phyloP scores from a whole-genome alignment of 2,329 filamentous ascomycete genomes.

The Penicillium psychrosexuale region DNA sequence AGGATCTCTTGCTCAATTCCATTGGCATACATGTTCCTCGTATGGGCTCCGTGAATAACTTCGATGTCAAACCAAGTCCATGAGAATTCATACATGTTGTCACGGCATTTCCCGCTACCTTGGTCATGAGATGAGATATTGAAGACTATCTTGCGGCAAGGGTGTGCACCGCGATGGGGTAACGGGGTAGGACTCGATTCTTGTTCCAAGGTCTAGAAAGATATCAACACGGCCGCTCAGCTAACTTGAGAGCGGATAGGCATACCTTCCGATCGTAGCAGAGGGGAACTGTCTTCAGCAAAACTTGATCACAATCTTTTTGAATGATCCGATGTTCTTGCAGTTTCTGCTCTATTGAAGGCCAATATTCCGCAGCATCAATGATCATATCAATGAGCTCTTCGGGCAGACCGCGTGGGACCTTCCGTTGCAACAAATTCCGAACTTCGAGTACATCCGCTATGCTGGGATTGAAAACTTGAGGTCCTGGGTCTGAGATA shows the following conservation, averaged over 20 bases:
- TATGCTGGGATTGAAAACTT: conserved; percentile 27
- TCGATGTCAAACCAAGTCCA: conserved; percentile 42
- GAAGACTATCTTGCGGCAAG: conserved; percentile 42
- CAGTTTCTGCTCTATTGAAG: conserved; percentile 24
- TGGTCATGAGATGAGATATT: conserved; percentile 38
- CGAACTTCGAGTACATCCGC: conserved; percentile 36
- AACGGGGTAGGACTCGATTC: conserved; percentile 23
- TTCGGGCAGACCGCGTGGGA: conserved; percentile 27
- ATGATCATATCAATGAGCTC: conserved; percentile 42
- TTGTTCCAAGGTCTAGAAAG: conserved; percentile 14
- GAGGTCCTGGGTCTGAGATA: neutral
- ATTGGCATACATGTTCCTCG: conserved; percentile 17
- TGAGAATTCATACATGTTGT: conserved; percentile 30
- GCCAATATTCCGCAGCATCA: conserved; percentile 39
- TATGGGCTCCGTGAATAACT: conserved; percentile 27
- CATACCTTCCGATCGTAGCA: conserved; percentile 34
- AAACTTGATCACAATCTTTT: conserved; percentile 34
- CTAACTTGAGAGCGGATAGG: neutral
- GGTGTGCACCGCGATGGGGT: conserved; percentile 35
- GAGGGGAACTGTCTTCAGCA: conserved; percentile 36
- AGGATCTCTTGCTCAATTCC: conserved; percentile 15
- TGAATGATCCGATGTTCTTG: conserved; percentile 20
- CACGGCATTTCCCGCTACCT: conserved; percentile 21
- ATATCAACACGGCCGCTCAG: conserved; percentile 10
- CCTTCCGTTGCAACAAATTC: conserved; percentile 32